Base-by-base conservation (phyloP, 805 yeast species). In the Saturnispora serradocipensis region DNA sequence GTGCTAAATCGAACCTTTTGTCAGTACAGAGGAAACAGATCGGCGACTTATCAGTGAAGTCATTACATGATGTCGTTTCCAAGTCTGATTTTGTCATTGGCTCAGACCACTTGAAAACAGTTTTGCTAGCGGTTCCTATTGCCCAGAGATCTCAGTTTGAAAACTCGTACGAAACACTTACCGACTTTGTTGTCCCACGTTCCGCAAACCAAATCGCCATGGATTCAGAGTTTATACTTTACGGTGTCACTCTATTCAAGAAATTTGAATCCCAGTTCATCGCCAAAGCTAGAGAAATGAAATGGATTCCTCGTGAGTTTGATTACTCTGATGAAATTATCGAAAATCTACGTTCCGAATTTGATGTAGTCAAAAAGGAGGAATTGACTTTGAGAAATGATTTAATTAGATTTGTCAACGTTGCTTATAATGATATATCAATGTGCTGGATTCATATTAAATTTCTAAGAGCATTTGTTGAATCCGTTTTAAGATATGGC, bases 241-340 rank as follows among this genome's bases (percentile, higher is more conserved):
- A 78, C 72, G 76, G 83, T 46, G 89, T 88, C 16, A 87, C 96
- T 3, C 67, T 93, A 55, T 93, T 93, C 77, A 86, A 85, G 61
- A 93, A 89, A 69, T 84, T 72, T 60, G 81, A 79, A 38, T 75
- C 79, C 27, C 87, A 84, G 53, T 91, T 88, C 61, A 72, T 78
- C 46, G 72, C 75, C 52, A 80, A 81, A 48, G 77, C 87, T 42
- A 80, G 98, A 66, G 99, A 93, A 61, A 76, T 74, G 59, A 88
- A 87, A 70, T 93, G 88, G 83, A 80, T 86, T 56, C 97, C 97
- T 43, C 81, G 99, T 64, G 99, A 93, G 60, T 88, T 89, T 64
- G 80, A 81, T 54, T 90, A 88, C 68, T 83, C 91, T 5, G 95
- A 87, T 61, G 88, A 84, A 55, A 67, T 76, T 43, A 77, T 88